These are phyloP conservation scores for Suhomyces terraborum DNA, from an alignment of 1,139 yeast species.

Conservation along the genomic window DNA sequence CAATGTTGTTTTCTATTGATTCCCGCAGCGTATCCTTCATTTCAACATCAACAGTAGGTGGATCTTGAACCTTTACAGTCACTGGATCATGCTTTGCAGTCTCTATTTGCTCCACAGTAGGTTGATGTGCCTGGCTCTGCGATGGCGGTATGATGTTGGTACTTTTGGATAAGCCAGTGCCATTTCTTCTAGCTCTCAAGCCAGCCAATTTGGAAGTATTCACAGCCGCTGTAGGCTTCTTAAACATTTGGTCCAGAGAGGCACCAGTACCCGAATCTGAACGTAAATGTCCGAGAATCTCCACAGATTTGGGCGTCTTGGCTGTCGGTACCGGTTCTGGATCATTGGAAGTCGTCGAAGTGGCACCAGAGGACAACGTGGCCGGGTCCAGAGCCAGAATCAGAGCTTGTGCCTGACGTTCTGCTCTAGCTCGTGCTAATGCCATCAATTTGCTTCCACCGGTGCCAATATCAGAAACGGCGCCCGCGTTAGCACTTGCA, in stretches of 20 bases:
- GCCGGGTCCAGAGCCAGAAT: too few relatives aligned
- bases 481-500: background rate
- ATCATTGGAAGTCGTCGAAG: background rate
- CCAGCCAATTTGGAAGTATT: constrained; percentile 5
- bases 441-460: constrained; percentile 37
- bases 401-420: constrained; percentile 4
- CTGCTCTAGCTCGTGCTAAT: constrained; percentile 48
- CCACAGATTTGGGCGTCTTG: constrained; percentile 11
- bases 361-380: too few relatives aligned
- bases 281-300: constrained; percentile 15
- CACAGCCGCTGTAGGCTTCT: background rate
- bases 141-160: background rate
- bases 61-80: background rate
- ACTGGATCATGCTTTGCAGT: background rate
- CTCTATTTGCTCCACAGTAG: too few relatives aligned
- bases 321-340: background rate
- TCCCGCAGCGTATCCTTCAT: background rate
- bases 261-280: constrained; percentile 1
- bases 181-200: background rate
- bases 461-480: background rate
- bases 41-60: constrained; percentile 1
- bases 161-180: background rate
- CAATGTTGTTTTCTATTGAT: constrained; percentile 14
- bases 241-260: background rate
- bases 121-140: too few relatives aligned